Evolutionary conservation across 306 rosid species (phyloP), one percentile per base, ranked within the genome.

Genomic region (Sechiopsis laciniata): DNA sequence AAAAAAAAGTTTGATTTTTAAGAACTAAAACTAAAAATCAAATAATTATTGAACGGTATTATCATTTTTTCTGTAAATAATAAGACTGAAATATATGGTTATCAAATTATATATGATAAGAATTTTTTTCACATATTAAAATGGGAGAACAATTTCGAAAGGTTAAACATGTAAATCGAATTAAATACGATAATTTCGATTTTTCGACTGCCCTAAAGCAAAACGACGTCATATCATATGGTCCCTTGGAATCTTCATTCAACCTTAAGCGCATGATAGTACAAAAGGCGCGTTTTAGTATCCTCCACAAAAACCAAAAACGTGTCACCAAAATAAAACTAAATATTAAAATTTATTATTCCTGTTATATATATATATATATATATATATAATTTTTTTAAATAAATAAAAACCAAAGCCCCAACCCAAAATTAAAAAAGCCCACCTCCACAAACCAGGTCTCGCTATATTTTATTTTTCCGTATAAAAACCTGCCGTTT

Each of bases 401-500:
- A 9, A 11, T 0, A 17, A 19, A 29, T 54, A 29, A 15, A 67
- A 58, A 75, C 37, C 29, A 13, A 40, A 66, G 54, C 54, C 71
- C 68, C 21, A 35, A 64, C 17, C 11, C 0, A 66, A 45, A 48
- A 48, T 66, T 45, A 17, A 77, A 79, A 37, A 67, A 13, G 72
- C 55, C 55, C 58, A 13, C 9, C 72, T 54, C 55, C 29, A 29
- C 66, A 62, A 62, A 32, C 72, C 73, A 75, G 50, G 50, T 8
- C 22, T 24, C 65, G 22, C n/a, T 21, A 2, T 32, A 3, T 40
- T 6, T 40, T 40, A n/a, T 76, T 1, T 40, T 40, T 76, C 73
- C 21, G 7, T 81, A 79, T 83, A 87, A 79, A 89, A 82, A 61
- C 79, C 29, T 73, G 78, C 19, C 72, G 74, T 80, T 86, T 79